A percentile compares a stretch with the other conserved stretches of the same genome.
phyloP scores from a whole-genome alignment of 2,329 filamentous ascomycete species.

The Fusarium marasasianum region DNA sequence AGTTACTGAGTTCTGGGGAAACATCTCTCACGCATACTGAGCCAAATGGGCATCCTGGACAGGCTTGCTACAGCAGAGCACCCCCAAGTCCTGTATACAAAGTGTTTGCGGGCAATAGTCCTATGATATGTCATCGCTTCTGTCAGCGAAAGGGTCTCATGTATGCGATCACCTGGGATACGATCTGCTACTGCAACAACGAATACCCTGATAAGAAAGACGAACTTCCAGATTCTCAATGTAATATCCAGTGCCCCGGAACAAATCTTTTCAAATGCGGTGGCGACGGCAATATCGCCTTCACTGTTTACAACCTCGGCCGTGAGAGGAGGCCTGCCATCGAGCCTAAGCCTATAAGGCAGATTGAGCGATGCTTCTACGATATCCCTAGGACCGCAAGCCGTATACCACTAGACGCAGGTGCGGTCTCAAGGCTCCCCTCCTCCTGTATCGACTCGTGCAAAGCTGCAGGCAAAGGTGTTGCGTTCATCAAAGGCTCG shows the following conservation, averaged over 20 bases:
- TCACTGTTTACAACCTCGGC: background rate
- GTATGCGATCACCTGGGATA: background rate
- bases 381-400: background rate
- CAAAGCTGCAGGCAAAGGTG: background rate
- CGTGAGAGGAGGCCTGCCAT: background rate
- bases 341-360: background rate
- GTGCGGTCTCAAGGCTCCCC: background rate
- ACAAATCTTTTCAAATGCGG: background rate
- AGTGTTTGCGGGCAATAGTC: background rate
- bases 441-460: background rate
- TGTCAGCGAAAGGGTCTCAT: background rate
- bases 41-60: background rate
- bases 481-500: background rate
- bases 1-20: rapidly evolving
- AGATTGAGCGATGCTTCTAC: background rate
- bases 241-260: background rate
- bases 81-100: too few relatives aligned
- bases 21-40: rapidly evolving
- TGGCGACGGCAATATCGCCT: rapidly evolving
- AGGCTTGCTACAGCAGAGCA: background rate
- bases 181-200: background rate
- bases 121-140: background rate
- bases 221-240: background rate
- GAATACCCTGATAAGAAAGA: rapidly evolving
- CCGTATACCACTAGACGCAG: background rate